phyloP scores from a whole-genome alignment of 2,329 filamentous ascomycete genomes.

The Paecilomyces formosus region DNA sequence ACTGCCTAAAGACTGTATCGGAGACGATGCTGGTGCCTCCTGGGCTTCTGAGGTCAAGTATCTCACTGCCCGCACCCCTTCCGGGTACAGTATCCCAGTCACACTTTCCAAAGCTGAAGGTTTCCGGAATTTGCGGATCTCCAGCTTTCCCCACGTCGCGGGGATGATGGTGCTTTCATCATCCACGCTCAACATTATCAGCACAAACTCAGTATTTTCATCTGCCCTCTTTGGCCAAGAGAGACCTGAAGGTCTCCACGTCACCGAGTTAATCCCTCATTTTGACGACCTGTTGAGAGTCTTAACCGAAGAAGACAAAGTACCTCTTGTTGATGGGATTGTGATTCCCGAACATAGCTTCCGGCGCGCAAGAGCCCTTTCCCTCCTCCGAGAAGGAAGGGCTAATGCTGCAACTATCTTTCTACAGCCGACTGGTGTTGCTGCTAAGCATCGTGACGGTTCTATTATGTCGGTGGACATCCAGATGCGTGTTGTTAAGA shows the following conservation, averaged over 20 bases:
- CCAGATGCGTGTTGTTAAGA: constrained; percentile 93
- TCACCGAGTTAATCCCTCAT: constrained; percentile 74
- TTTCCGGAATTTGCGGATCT: constrained; percentile 69
- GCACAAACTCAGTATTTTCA: constrained; percentile 91
- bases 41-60: constrained; percentile 65
- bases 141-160: constrained; percentile 94
- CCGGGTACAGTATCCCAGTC: constrained; percentile 74
- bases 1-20: constrained; percentile 64
- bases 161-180: constrained; percentile 92
- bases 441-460: constrained; percentile 82
- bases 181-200: constrained; percentile 68
- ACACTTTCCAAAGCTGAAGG: constrained; percentile 67
- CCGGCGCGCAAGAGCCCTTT: constrained; percentile 74
- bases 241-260: constrained; percentile 69
- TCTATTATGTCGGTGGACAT: constrained; percentile 89
- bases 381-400: constrained; percentile 75
- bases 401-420: constrained; percentile 73
- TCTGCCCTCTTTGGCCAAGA: constrained; percentile 86
- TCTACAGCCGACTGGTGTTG: constrained; percentile 73
- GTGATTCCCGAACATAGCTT: constrained; percentile 96
- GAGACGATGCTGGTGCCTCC: constrained; percentile 70
- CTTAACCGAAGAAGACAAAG: constrained; percentile 77
- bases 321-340: constrained; percentile 82
- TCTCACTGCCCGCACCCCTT: constrained; percentile 76
- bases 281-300: constrained; percentile 79